Base-by-base conservation (phyloP, 805 yeast species). In the Ogataea nitratoaversa region DNA sequence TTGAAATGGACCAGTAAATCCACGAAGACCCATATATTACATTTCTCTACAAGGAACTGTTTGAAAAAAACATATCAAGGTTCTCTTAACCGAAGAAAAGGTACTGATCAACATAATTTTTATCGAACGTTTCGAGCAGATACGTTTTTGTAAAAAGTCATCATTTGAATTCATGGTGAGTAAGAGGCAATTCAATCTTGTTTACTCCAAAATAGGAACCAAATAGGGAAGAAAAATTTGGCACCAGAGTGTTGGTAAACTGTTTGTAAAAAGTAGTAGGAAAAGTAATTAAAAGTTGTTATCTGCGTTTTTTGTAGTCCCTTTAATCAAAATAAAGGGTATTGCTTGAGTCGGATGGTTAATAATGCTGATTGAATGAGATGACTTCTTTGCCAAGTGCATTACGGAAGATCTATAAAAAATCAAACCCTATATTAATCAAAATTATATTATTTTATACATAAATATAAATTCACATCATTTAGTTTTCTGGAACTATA, bases 161-260 rank as follows among this genome's bases (percentile, higher is more conserved):
- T 30, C 32, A 25, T 20, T 41, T 37, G 49, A 19, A 48, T 37
- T 34, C 68, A 71, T 62, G 90, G 82, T 84, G 91, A 84, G 91
- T 83, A 84, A 68, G 62, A 62, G 71, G 76, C 82, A 66, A 44
- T 33, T 72, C 50, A 48, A 63, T 84, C 88, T 86, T 68, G 95
- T 83, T 86, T 82, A 89, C 89, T 69, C 83, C 78, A 79, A 82
- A 85, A 85, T 84, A 82, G 95, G 90, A 81, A 76, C 81, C 76
- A 74, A 74, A 74, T 78, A 82, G 67, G 62, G 80, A 42, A 41
- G 49, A 37, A 46, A 40, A 48, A 78, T 74, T 70, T 71, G 76
- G 82, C 82, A 79, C 89, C 93, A 83, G 93, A 84, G 91, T 85
- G 95, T 84, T 78, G 82, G 87, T 90, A 84, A 85, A 81, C 87